Conservation (phyloP, 768 basidiomycete species). For the Polyporus arcularius region DNA sequence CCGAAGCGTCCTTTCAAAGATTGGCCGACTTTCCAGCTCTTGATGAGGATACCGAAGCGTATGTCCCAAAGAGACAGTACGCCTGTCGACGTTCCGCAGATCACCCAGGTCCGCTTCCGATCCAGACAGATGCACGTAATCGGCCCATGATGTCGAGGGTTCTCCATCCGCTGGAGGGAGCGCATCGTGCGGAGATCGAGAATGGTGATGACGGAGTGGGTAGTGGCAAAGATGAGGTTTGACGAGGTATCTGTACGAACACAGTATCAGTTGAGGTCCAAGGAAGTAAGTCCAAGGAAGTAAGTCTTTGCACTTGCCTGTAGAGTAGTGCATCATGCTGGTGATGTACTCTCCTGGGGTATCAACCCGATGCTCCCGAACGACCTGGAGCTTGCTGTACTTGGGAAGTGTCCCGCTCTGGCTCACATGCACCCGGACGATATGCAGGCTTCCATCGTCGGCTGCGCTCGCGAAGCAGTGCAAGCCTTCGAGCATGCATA, state of each 20-base stretch:
- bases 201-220: slow-evolving; percentile 70
- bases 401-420: slow-evolving; percentile 73
- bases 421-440: slow-evolving; percentile 80
- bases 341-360: slow-evolving; percentile 79
- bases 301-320: slow-evolving; percentile 45
- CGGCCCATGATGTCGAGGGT: slow-evolving; percentile 84
- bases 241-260: slow-evolving; percentile 62
- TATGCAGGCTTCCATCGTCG: slow-evolving; percentile 80
- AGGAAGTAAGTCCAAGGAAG: slow-evolving; percentile 5
- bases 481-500: slow-evolving; percentile 83
- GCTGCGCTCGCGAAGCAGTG: slow-evolving; percentile 90
- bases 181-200: slow-evolving; percentile 88
- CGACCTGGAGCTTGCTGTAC: slow-evolving; percentile 75
- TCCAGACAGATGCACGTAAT: slow-evolving; percentile 87
- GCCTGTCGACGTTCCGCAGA: slow-evolving; percentile 86
- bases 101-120: slow-evolving; percentile 82
- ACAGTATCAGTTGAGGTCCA: slow-evolving; percentile 4
- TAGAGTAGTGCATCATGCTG: slow-evolving; percentile 78
- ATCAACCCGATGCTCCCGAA: slow-evolving; percentile 80
- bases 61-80: slow-evolving; percentile 92
- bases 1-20: slow-evolving; percentile 52
- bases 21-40: slow-evolving; percentile 80
- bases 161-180: slow-evolving; percentile 72
- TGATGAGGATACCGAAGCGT: slow-evolving; percentile 86
- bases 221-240: slow-evolving; percentile 84